Percentiles rank a stretch among this genome's conserved stretches.
Evolutionary conservation across 805 yeast species (phyloP).

Genomic region (Tetrapisispora iriomotensis): DNA sequence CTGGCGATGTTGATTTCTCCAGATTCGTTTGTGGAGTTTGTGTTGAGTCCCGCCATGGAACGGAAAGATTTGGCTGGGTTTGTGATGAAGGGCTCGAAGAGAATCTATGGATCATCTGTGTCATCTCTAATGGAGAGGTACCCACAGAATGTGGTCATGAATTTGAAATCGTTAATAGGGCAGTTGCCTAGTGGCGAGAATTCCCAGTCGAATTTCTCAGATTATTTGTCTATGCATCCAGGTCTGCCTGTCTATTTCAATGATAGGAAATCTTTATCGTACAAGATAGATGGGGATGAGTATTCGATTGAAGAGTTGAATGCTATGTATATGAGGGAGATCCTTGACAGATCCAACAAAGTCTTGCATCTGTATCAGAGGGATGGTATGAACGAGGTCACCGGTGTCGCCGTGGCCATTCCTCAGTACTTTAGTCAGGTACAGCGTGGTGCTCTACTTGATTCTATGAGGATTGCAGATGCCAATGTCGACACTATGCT

Average conservation of each 20-base stretch:
- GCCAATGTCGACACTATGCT: constrained; percentile 50
- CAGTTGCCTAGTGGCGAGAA: constrained; percentile 30
- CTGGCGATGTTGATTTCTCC: constrained; percentile 89
- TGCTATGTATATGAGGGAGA: constrained; percentile 71
- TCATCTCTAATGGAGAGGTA: constrained; percentile 60
- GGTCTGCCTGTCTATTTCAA: constrained; percentile 43
- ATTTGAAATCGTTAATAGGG: constrained; percentile 67
- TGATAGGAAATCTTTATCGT: constrained; percentile 47
- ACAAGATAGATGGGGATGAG: constrained; percentile 39
- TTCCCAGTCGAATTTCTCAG: constrained; percentile 34
- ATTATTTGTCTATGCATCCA: constrained; percentile 47
- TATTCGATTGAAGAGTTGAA: constrained; percentile 66
- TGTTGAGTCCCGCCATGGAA: constrained; percentile 82
- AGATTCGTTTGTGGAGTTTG: constrained; percentile 79
- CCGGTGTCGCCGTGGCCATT: constrained; percentile 53
- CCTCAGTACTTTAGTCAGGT: constrained; percentile 60
- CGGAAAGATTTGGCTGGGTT: constrained; percentile 81
- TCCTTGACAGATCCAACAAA: constrained; percentile 52
- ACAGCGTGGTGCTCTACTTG: constrained; percentile 62
- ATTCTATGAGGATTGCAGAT: constrained; percentile 53
- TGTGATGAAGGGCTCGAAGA: constrained; percentile 37
- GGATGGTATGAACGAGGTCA: too few relatives aligned
- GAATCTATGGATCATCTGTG: constrained; percentile 71
- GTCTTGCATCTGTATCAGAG: too few relatives aligned
- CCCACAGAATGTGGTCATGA: constrained; percentile 59